phyloP scores from a whole-genome alignment of 495 filamentous ascomycete species.

The Daldinia concentrica region DNA sequence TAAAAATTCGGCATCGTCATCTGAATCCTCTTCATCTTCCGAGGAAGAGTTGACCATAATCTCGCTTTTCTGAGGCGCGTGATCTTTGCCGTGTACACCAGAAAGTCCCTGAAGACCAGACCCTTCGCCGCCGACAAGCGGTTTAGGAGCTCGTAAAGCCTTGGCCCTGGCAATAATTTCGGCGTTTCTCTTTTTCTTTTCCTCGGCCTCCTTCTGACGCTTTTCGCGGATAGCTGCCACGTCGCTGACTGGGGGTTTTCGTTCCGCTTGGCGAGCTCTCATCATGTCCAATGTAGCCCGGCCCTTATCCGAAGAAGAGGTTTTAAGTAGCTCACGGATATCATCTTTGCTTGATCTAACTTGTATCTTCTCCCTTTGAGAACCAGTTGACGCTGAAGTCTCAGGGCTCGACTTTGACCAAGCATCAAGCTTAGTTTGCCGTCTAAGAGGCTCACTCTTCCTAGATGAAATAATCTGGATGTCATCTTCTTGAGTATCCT shows the following conservation, averaged over 20 bases:
- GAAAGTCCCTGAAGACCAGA: slow-evolving; percentile 76
- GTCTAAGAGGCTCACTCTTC: slow-evolving; percentile 62
- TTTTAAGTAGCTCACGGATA: slow-evolving; percentile 52
- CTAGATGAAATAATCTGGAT: slow-evolving; percentile 52
- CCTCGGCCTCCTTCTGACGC: slow-evolving; percentile 75
- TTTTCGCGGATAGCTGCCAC: slow-evolving; percentile 69
- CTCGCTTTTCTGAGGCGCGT: slow-evolving; percentile 72
- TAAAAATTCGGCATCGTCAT: slow-evolving; percentile 62
- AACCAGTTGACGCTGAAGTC: slow-evolving; percentile 38
- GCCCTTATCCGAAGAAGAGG: slow-evolving; percentile 47
- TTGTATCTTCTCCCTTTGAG: slow-evolving; percentile 19
- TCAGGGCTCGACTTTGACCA: slow-evolving; percentile 59
- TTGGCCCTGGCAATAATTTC: slow-evolving; percentile 72
- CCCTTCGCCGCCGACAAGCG: slow-evolving; percentile 73
- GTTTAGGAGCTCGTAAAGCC: slow-evolving; percentile 64
- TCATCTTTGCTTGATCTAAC: slow-evolving; percentile 44
- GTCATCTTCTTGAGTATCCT: slow-evolving; percentile 67
- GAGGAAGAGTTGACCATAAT: slow-evolving; percentile 92
- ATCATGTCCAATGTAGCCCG: slow-evolving; percentile 52
- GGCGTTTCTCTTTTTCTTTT: slow-evolving; percentile 74
- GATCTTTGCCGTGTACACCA: slow-evolving; percentile 83
- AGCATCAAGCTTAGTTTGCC: slow-evolving; percentile 72
- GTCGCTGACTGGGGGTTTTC: slow-evolving; percentile 48
- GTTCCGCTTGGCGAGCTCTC: slow-evolving; percentile 43
- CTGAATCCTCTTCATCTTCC: slow-evolving; percentile 73